Evolutionary conservation across 1,284 basidiomycete genomes (phyloP).

Genomic region (Puccinia hordei): DNA sequence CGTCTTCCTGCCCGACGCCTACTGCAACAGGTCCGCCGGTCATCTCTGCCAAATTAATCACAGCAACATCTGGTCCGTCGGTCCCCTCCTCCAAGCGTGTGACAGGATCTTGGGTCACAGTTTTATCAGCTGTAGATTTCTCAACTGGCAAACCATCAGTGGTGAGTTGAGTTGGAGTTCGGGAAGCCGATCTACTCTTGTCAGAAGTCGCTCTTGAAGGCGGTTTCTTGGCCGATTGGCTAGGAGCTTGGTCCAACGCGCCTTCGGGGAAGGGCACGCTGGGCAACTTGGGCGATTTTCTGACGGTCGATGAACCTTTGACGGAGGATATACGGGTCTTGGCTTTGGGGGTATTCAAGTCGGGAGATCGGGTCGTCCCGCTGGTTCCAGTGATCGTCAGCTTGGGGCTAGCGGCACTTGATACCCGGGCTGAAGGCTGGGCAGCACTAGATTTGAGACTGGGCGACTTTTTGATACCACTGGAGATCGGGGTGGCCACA

Average conservation of each 20-base stretch:
- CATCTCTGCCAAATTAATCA: neutral
- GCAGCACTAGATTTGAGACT: neutral
- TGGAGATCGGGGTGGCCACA: constrained; percentile 37
- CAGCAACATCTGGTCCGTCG: neutral
- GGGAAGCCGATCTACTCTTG: neutral
- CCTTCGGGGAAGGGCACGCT: constrained; percentile 10
- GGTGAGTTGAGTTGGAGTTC: neutral
- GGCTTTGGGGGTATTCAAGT: neutral
- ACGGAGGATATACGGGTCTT: neutral
- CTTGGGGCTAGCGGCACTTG: constrained; percentile 9
- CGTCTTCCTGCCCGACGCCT: neutral
- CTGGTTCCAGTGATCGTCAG: constrained; percentile 5
- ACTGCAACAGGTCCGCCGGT: neutral
- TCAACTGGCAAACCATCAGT: neutral
- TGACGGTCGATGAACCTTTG: neutral
- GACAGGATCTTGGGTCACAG: neutral
- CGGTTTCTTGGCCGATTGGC: neutral
- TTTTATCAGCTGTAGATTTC: neutral
- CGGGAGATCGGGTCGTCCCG: neutral
- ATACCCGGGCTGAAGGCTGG: neutral
- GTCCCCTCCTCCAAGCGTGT: neutral
- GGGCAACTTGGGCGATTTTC: constrained; percentile 11
- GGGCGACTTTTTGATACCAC: constrained; percentile 13
- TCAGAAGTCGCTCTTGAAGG: neutral
- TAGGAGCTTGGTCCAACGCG: neutral